Evolutionary conservation across 495 filamentous ascomycete genomes (phyloP), one percentile per base, ranked within the genome.

Genomic region (Penicillium samsonianum): DNA sequence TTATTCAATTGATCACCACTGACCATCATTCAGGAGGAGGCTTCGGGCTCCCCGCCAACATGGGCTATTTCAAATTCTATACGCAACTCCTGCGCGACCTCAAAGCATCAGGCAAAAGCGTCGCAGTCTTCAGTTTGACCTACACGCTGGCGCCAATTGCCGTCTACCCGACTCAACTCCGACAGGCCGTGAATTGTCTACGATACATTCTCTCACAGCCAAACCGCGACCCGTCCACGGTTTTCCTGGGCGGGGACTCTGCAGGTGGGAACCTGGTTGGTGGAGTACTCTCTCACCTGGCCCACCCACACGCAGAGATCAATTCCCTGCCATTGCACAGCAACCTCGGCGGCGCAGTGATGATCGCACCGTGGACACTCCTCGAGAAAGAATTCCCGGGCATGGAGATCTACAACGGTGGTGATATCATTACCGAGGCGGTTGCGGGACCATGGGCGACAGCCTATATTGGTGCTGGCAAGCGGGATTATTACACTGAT

Each of bases 241-340:
- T 90, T 55, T 71, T 80, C 55, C 63, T 90, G 0, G 82, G 68
- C 43, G 87, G 87, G 10, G 86, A 90, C 71, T 87, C 84, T 1
- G 87, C 87, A 0, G 85, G 87, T 54, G 87, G 77, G 4, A 87
- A 88, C 51, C 72, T 90, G 0, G 73, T 77, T 28, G 62, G 83
- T 26, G 76, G 76, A 11, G 69, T 90, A 5, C 72, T 89, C 4
- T 82, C 80, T 1, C 87, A 90, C 60, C 63, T 86, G 20, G 67
- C 82, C 0, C 85, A 88, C 61, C 82, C 86, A 0, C 84, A 87
- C 59, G 78, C 83, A 3, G 64, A 68, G 4, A 75, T 84, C 50
- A 63, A 74, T 7, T 64, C 67, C 0, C 20, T 79, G 1, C 14
- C 28, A 0, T 30, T 74, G 0, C 45, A 44, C 5, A 49, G 38